Evolutionary conservation across 1,284 basidiomycete species (phyloP).

Genomic region (Puccinia triticina): DNA sequence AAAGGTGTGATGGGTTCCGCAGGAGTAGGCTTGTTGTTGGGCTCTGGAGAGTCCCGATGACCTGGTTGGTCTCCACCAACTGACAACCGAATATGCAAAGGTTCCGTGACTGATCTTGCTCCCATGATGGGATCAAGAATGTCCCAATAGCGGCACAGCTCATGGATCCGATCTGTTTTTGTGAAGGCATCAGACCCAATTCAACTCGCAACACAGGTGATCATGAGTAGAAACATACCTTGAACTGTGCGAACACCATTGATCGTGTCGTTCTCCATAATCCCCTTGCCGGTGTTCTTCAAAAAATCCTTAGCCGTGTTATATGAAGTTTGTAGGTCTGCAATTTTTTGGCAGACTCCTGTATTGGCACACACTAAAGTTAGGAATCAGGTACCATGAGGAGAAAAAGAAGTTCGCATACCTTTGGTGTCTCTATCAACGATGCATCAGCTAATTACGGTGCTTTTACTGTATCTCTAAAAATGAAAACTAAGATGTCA

Average conservation of each 20-base stretch:
- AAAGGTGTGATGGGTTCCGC: too few relatives aligned
- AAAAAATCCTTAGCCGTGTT: background rate
- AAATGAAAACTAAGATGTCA: too few relatives aligned
- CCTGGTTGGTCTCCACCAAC: constrained; percentile 13
- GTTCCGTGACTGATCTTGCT: background rate
- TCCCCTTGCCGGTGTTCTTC: constrained; percentile 13
- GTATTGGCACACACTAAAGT: too few relatives aligned
- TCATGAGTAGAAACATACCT: background rate
- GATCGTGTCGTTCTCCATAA: background rate
- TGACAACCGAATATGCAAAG: background rate
- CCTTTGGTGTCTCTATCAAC: too few relatives aligned
- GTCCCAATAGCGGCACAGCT: background rate
- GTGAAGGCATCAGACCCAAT: too few relatives aligned
- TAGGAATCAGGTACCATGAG: background rate
- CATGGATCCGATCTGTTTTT: background rate
- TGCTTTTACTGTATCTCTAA: too few relatives aligned
- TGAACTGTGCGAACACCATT: background rate
- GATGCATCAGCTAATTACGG: too few relatives aligned
- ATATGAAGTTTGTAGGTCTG: background rate
- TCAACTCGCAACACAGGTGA: too few relatives aligned
- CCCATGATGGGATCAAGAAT: constrained; percentile 18
- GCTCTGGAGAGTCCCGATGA: too few relatives aligned
- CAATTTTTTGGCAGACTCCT: constrained; percentile 24
- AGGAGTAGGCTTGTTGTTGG: too few relatives aligned
- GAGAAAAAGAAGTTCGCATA: background rate